Conservation (phyloP, 495 filamentous ascomycete species). For the Endocarpon pusillum region DNA sequence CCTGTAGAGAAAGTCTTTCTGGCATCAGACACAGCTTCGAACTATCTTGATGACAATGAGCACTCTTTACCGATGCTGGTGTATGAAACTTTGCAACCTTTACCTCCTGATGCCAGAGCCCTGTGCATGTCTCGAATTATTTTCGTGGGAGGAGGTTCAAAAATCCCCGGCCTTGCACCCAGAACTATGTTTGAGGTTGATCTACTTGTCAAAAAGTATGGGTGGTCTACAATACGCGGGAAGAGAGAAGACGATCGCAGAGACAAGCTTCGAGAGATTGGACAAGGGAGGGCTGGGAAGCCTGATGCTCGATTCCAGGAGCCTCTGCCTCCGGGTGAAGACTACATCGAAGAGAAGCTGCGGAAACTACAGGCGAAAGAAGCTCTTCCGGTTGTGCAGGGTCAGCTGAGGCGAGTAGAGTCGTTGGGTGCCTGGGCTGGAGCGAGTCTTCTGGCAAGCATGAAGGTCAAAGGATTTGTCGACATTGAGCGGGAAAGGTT, state of each 20-base stretch:
- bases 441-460: conserved; percentile 58
- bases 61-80: conserved; percentile 54
- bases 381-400: conserved; percentile 27
- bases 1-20: conserved; percentile 68
- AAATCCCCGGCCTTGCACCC: conserved; percentile 64
- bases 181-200: conserved; percentile 63
- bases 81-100: conserved; percentile 53
- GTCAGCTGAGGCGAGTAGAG: conserved; percentile 56
- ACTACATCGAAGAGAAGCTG: conserved; percentile 49
- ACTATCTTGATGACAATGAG: conserved; percentile 71
- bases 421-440: conserved; percentile 81
- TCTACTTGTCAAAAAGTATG: conserved; percentile 38
- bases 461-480: conserved; percentile 63
- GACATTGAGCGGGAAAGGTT: conserved; percentile 78
- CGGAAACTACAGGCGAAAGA: conserved; percentile 30
- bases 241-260: conserved; percentile 39
- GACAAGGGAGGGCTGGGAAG: conserved; percentile 3
- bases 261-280: conserved; percentile 25
- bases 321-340: conserved; percentile 28
- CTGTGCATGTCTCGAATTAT: conserved; percentile 82
- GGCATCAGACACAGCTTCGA: conserved; percentile 27
- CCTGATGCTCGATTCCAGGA: conserved; percentile 5
- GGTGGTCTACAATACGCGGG: conserved; percentile 63
- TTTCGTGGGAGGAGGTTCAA: conserved; percentile 67
- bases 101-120: conserved; percentile 67